These are phyloP conservation scores for Suillus occidentalis DNA, from an alignment of 768 basidiomycete genomes.

Conservation along the genomic window DNA sequence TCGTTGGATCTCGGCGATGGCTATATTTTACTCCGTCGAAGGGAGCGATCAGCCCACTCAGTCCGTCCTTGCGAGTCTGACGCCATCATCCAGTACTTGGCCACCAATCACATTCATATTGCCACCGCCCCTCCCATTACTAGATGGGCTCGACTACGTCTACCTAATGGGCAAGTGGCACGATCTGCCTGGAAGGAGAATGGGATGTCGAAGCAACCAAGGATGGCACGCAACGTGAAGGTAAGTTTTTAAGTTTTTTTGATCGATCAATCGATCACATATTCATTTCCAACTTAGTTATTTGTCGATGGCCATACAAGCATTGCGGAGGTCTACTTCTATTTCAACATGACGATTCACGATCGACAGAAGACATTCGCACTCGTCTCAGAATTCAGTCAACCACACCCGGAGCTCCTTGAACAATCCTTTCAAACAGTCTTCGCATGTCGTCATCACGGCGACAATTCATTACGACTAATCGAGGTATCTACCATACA, in stretches of 20 bases:
- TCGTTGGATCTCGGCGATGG: too few relatives aligned
- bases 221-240: slow-evolving; percentile 35
- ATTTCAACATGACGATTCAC: slow-evolving; percentile 8
- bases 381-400: neutral
- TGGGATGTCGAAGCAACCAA: slow-evolving; percentile 15
- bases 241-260: slow-evolving; percentile 14
- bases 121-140: neutral
- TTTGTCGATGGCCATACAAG: neutral
- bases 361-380: neutral
- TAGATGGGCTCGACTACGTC: slow-evolving; percentile 19
- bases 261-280: neutral
- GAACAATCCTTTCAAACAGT: slow-evolving; percentile 17
- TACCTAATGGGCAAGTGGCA: slow-evolving; percentile 25
- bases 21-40: too few relatives aligned
- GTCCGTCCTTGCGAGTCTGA: neutral
- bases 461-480: slow-evolving; percentile 14
- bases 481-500: slow-evolving; percentile 16
- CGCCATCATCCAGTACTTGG: neutral
- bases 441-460: slow-evolving; percentile 18
- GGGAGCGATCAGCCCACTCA: too few relatives aligned
- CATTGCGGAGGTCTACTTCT: slow-evolving; percentile 3
- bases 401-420: slow-evolving; percentile 14
- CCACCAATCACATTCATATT: neutral
- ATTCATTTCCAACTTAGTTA: neutral
- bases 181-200: slow-evolving; percentile 30